Base-by-base conservation (phyloP, 768 basidiomycete species). In the Psilocybe sp. region DNA sequence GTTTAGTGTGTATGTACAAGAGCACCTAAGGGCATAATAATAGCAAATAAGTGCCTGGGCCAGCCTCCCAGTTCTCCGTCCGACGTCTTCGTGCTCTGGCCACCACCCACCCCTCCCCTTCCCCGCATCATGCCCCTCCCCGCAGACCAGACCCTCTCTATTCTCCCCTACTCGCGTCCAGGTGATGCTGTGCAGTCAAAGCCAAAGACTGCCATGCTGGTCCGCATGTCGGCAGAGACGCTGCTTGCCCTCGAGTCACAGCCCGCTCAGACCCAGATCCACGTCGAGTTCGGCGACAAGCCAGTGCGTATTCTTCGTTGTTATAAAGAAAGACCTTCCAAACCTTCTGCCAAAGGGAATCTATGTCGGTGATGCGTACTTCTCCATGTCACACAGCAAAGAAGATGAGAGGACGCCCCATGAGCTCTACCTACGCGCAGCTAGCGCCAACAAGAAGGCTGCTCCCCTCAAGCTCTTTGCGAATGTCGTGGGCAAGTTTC, bases 391-490 rank as follows among this genome's bases (percentile, higher is more conserved):
- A 2, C 65, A 75, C 4, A 64, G 66, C 48, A 71, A 72, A 48
- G 89, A 89, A 64, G 74, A 71, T 52, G 23, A 28, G 23, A 28
- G 7, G 23, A 62, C 73, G 1, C 71, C 76, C 7, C 86, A 89
- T 57, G 89, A 92, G 53, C 74, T 92, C 28, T 92, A 88, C 65
- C 75, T 90, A 16, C 79, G 87, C 13, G 70, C 80, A 11, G 72
- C 83, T 34, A 77, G 78, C 13, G 72, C 77, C 7, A 68, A 76
- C 18, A 84, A 81, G 63, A 81, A 78, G 43, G 79, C 72, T 54
- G 78, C 80, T 0, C 82, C 86, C 1, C 77, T 91, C 56, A 89
- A 87, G 63, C 78, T 87, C 15, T 79, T 84, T 56, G 89, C 86
- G 53, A 83, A 81, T 57, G 80, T 92, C 39, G 73, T 79, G n/a